Percentiles rank a stretch among this genome's conserved stretches.
Conservation (phyloP, 1,284 basidiomycete species). For the Ganoderma lucidum region DNA sequence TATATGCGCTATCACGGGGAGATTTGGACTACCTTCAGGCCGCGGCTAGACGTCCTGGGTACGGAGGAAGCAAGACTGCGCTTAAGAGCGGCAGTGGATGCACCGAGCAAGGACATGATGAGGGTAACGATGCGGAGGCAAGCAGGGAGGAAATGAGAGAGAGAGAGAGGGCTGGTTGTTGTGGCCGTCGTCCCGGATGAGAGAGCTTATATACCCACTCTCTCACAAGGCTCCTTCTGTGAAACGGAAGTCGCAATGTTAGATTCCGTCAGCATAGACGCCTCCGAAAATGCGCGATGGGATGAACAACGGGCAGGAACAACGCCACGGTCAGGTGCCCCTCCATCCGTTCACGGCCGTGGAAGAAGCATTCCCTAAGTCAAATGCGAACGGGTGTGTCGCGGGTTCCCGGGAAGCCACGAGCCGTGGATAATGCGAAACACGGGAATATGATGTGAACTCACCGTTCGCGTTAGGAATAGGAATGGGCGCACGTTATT, state of each 20-base stretch:
- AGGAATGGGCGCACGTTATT: not conserved
- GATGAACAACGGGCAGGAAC: not conserved
- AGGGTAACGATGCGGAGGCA: not conserved
- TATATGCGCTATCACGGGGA: no score
- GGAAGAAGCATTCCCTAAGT: not conserved
- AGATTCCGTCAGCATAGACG: not conserved
- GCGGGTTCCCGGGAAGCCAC: slow-evolving; percentile 4
- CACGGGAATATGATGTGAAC: not conserved
- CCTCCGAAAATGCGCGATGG: slow-evolving; percentile 4
- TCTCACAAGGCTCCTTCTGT: slow-evolving; percentile 1
- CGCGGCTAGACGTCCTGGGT: slow-evolving; percentile 15
- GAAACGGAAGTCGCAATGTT: not conserved
- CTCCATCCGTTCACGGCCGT: not conserved
- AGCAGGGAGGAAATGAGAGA: not conserved
- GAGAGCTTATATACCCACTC: not conserved
- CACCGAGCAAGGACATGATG: slow-evolving; percentile 26
- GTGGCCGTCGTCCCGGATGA: not conserved
- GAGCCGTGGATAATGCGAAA: not conserved
- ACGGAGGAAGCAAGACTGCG: slow-evolving; percentile 22
- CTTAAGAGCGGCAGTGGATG: slow-evolving; percentile 23
- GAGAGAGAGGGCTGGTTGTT: not conserved
- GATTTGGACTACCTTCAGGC: slow-evolving; percentile 33
- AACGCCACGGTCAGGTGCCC: not conserved
- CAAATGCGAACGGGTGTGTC: not conserved
- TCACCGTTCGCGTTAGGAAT: not conserved